A percentile compares a stretch with the other conserved stretches of the same genome.
Conservation (phyloP, 805 yeast species). For the Starmerella asiatica region DNA sequence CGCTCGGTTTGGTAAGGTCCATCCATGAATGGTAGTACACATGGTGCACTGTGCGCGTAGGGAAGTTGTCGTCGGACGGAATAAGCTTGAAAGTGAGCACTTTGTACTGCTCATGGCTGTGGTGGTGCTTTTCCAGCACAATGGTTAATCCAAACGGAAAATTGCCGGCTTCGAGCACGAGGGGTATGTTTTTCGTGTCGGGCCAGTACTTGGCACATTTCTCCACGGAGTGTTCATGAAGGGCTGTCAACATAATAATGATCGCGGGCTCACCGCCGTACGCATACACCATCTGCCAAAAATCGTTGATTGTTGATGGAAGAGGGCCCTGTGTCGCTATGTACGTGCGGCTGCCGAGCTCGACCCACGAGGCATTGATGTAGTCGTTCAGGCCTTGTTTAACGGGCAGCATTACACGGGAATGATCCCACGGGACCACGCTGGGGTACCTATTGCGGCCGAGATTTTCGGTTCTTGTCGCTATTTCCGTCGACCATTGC, state of each 20-base stretch:
- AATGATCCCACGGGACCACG: constrained; percentile 52
- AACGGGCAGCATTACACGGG: constrained; percentile 36
- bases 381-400: constrained; percentile 36
- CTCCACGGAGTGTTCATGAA: constrained; percentile 59
- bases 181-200: constrained; percentile 25
- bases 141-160: constrained; percentile 19
- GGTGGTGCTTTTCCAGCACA: constrained; percentile 10
- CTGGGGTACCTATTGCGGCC: constrained; percentile 46
- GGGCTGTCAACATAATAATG: constrained; percentile 63
- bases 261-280: constrained; percentile 54
- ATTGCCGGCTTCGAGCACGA: constrained; percentile 12
- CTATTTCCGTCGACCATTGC: constrained; percentile 19
- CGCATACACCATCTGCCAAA: constrained; percentile 65
- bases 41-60: constrained; percentile 34
- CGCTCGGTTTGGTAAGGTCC: constrained; percentile 54
- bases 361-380: constrained; percentile 74
- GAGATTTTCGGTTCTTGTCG: constrained; percentile 18
- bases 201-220: constrained; percentile 79
- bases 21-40: constrained; percentile 73
- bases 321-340: constrained; percentile 91
- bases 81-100: constrained; percentile 16
- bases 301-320: constrained; percentile 58
- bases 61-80: constrained; percentile 13
- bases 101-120: constrained; percentile 19
- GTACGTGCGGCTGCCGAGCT: constrained; percentile 30